Conservation (phyloP, 306 rosid genomes). For the Dalbergia cultrata region DNA sequence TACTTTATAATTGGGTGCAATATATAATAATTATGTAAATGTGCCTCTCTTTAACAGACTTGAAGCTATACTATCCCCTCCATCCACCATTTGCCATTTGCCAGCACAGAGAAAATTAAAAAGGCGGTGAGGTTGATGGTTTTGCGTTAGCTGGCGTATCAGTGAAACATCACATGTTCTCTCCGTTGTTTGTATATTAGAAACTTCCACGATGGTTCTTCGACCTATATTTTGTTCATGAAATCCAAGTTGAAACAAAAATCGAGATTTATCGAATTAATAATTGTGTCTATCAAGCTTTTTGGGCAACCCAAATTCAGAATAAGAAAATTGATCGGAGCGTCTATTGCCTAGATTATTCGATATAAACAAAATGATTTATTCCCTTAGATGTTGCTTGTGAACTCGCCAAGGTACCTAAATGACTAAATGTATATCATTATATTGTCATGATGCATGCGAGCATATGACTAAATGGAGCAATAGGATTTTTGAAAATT, state of each 20-base stretch:
- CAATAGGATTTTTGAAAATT: neutral
- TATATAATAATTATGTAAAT: no score
- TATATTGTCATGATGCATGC: neutral
- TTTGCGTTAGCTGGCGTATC: constrained; percentile 35
- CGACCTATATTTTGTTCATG: neutral
- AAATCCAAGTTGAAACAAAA: constrained; percentile 3
- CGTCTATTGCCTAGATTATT: neutral
- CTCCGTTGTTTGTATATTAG: neutral
- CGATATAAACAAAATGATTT: neutral
- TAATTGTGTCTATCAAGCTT: neutral
- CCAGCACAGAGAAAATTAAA: constrained; percentile 14
- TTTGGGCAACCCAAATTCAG: neutral
- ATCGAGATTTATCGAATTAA: neutral
- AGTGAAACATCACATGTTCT: constrained; percentile 37
- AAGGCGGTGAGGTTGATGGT: constrained; percentile 45
- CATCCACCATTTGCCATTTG: constrained; percentile 35
- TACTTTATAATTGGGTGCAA: neutral
- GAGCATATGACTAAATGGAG: neutral
- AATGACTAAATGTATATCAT: neutral
- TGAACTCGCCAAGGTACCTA: neutral
- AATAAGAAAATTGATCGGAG: neutral
- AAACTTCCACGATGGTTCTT: constrained; percentile 39
- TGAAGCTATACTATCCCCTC: neutral
- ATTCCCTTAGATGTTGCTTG: constrained; percentile 7
- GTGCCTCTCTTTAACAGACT: neutral